A percentile compares a stretch with the other conserved stretches of the same genome.
These are phyloP conservation scores for Heteromeles arbutifolia DNA, from an alignment of 306 rosid genomes.

Conservation along the genomic window DNA sequence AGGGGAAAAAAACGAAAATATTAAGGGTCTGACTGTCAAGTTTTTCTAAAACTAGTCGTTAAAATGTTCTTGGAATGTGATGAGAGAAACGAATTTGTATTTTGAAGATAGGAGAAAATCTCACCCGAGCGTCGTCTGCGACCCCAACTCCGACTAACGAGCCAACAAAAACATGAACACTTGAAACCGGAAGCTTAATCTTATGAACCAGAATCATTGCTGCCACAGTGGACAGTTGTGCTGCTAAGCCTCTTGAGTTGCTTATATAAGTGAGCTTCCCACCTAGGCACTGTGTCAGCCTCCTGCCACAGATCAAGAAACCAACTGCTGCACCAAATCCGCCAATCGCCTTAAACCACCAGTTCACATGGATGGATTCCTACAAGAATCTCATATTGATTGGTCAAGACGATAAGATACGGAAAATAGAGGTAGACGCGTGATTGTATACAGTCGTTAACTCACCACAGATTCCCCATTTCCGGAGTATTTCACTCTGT, in stretches of 20 bases:
- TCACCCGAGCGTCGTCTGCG: conserved; percentile 24
- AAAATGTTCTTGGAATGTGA: too few relatives aligned
- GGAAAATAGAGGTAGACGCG: background rate
- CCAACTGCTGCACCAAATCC: conserved; percentile 22
- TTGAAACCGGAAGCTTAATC: conserved; percentile 21
- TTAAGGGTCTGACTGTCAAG: too few relatives aligned
- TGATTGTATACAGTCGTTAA: background rate
- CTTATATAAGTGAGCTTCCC: conserved; percentile 23
- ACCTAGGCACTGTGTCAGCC: conserved; percentile 16
- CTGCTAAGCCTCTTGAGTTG: conserved; percentile 24
- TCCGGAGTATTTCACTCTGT: conserved; percentile 6
- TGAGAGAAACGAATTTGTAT: too few relatives aligned
- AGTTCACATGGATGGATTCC: background rate
- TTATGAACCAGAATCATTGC: conserved; percentile 3
- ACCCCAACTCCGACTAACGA: conserved; percentile 24
- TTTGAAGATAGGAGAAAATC: background rate
- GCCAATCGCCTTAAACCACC: conserved; percentile 18
- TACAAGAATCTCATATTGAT: background rate
- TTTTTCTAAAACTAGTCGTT: too few relatives aligned
- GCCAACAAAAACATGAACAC: conserved; percentile 26
- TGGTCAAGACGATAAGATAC: background rate
- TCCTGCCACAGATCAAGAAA: conserved; percentile 7
- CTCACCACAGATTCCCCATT: conserved; percentile 7
- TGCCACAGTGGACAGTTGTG: conserved; percentile 17
- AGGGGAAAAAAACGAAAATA: background rate